phyloP scores from a whole-genome alignment of 805 yeast genomes.

The Wickerhamiella sergipiensis region DNA sequence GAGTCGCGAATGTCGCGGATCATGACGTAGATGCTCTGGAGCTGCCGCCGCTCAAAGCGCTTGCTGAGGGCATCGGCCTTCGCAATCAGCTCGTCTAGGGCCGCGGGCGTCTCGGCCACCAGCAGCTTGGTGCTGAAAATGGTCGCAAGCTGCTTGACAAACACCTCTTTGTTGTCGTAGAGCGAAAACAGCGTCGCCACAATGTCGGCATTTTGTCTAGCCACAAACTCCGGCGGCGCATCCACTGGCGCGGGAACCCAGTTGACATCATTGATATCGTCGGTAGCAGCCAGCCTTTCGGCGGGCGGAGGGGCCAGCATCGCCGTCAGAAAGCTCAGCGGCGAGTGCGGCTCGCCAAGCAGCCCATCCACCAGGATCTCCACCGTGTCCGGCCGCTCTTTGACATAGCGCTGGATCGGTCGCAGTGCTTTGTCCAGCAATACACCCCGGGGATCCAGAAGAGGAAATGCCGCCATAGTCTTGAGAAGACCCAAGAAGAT shows the following conservation, averaged over 20 bases:
- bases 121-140: constrained; percentile 48
- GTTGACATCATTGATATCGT: constrained; percentile 34
- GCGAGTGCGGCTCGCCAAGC: constrained; percentile 32
- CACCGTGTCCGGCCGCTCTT: constrained; percentile 62
- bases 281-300: constrained; percentile 16
- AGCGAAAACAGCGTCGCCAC: constrained; percentile 60
- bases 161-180: constrained; percentile 53
- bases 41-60: constrained; percentile 52
- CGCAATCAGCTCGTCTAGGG: constrained; percentile 25
- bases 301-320: constrained; percentile 29
- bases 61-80: constrained; percentile 42
- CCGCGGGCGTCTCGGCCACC: constrained; percentile 19
- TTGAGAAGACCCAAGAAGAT: constrained; percentile 56
- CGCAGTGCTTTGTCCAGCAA: constrained; percentile 63
- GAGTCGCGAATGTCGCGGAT: constrained; percentile 41
- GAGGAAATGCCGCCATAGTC: constrained; percentile 35
- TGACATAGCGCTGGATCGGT: constrained; percentile 60
- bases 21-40: constrained; percentile 73
- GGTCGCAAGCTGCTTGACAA: constrained; percentile 49
- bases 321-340: constrained; percentile 38
- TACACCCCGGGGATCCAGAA: constrained; percentile 81
- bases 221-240: constrained; percentile 73
- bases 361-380: constrained; percentile 58
- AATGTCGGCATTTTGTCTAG: constrained; percentile 43
- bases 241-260: constrained; percentile 87